Conservation (phyloP, 345 rosid species). For the Lepidium africanum region DNA sequence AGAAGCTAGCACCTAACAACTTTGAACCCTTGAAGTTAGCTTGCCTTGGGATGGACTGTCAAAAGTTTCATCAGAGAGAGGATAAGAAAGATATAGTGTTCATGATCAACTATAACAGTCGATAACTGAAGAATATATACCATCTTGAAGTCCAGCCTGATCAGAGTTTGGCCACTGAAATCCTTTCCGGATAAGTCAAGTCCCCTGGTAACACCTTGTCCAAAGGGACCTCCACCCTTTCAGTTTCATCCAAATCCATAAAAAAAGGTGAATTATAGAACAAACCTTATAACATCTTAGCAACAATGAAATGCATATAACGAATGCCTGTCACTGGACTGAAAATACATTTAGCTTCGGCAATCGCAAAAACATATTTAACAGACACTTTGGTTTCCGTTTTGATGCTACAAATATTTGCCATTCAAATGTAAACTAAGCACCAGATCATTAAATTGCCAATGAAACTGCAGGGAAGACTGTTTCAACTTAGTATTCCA, state of each 20-base stretch:
- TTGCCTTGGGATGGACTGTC: constrained; percentile 78
- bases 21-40: constrained; percentile 89
- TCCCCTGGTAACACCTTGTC: constrained; percentile 85
- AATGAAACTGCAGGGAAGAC: not conserved
- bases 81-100: not conserved
- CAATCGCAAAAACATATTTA: not conserved
- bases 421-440: not conserved
- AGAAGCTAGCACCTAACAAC: constrained; percentile 91
- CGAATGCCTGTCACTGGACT: not conserved
- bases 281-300: not conserved
- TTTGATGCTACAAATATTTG: not conserved
- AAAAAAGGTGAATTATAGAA: not conserved
- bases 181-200: constrained; percentile 84
- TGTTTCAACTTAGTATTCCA: not conserved
- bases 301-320: not conserved
- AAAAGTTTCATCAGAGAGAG: not conserved
- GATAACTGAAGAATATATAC: constrained; percentile 24
- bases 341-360: not conserved
- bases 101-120: not conserved
- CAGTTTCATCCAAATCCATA: constrained; percentile 11
- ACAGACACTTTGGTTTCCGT: not conserved
- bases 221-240: constrained; percentile 95
- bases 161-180: constrained; percentile 77
- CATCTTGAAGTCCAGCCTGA: constrained; percentile 91
- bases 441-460: not conserved